phyloP scores from a whole-genome alignment of 805 yeast species.

The Starmerella stigmatis region DNA sequence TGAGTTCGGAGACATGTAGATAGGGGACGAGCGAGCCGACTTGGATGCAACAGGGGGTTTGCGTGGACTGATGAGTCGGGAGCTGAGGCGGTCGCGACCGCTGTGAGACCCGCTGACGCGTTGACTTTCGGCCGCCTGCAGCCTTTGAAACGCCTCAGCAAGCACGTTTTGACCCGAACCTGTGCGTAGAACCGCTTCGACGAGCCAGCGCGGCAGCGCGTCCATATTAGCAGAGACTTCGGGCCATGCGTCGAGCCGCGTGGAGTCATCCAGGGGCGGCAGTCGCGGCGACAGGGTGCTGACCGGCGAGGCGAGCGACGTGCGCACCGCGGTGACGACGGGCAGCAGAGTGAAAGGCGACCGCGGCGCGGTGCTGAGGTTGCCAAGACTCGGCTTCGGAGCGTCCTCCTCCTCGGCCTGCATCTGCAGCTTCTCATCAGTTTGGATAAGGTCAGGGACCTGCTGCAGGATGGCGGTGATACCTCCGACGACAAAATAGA shows the following conservation, averaged over 20 bases:
- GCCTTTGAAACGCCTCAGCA: slow-evolving; percentile 47
- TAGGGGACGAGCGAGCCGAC: slow-evolving; percentile 11
- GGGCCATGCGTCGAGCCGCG: slow-evolving; percentile 15
- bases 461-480: slow-evolving; percentile 10
- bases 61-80: slow-evolving; percentile 7
- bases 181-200: slow-evolving; percentile 30
- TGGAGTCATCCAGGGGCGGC: slow-evolving; percentile 19
- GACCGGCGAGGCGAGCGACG: slow-evolving; percentile 14
- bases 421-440: slow-evolving; percentile 7
- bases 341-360: slow-evolving; percentile 20
- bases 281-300: slow-evolving; percentile 9
- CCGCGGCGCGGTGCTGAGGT: slow-evolving; percentile 13
- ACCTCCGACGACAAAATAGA: slow-evolving; percentile 23
- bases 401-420: slow-evolving; percentile 7
- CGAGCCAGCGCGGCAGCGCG: slow-evolving; percentile 48
- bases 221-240: slow-evolving; percentile 12
- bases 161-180: slow-evolving; percentile 33
- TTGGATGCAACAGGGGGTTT: slow-evolving; percentile 1
- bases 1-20: slow-evolving; percentile 6
- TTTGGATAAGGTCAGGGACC: slow-evolving; percentile 11
- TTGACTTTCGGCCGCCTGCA: slow-evolving; percentile 61
- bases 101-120: slow-evolving; percentile 30
- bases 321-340: slow-evolving; percentile 12
- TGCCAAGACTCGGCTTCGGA: slow-evolving; percentile 12
- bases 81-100: slow-evolving; percentile 3